Percentiles rank a stretch among this genome's conserved stretches.
These are phyloP conservation scores for Pythium rhizo-oryzae DNA, from an alignment of 352 stramenopile genomes.

Conservation along the genomic window DNA sequence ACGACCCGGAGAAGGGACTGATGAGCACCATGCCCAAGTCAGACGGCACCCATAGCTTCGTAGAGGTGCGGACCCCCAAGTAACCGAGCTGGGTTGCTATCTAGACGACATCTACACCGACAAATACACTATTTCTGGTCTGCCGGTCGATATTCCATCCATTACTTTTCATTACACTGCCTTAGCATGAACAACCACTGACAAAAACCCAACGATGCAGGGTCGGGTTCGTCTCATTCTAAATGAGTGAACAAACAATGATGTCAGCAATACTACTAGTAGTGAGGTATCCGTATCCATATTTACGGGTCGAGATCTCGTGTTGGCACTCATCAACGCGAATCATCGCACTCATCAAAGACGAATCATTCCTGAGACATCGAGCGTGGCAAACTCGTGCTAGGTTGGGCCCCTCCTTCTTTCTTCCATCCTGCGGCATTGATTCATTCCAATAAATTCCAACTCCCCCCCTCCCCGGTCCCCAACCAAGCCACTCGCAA, in stretches of 20 bases:
- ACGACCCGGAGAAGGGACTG: background rate
- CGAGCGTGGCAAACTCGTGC: background rate
- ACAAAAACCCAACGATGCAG: no score
- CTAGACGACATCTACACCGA: no score
- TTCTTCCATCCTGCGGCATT: background rate
- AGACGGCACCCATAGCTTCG: background rate
- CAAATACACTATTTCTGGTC: no score
- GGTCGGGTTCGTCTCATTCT: no score
- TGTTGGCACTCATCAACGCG: conserved; percentile 1
- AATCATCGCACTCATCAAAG: conserved; percentile 11
- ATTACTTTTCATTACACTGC: no score
- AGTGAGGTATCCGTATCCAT: no score
- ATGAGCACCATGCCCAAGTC: background rate
- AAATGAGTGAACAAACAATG: no score
- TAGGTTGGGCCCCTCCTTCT: no score
- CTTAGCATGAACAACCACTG: no score
- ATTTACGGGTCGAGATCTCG: no score
- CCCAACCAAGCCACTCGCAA: conserved; percentile 1
- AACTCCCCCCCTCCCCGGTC: background rate
- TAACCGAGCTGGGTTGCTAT: background rate
- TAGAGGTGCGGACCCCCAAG: background rate
- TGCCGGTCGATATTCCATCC: no score
- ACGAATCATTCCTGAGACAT: background rate
- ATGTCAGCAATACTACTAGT: no score
- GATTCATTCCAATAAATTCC: background rate